Evolutionary conservation across 371 early-diverging fungal genomes (phyloP), one percentile per base, ranked within the genome.

Genomic region (Mortierella sp.): DNA sequence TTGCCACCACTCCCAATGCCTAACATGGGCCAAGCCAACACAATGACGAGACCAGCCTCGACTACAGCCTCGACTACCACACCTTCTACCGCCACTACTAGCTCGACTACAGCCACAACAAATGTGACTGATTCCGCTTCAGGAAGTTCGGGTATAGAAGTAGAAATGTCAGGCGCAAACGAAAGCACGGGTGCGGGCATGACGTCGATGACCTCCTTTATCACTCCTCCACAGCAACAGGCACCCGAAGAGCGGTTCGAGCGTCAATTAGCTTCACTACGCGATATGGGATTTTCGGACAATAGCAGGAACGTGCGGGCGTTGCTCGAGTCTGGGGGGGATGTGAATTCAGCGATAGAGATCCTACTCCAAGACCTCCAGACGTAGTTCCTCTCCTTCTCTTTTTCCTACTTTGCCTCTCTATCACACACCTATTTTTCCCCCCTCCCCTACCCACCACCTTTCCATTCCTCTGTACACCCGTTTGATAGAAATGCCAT

Each of bases 221-320:
- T n/a, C n/a, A n/a, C n/a, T n/a, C n/a, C 64, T 46, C 44, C 66
- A 30, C 62, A 73, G 18, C 60, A 73, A 9, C 88, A 88, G 57
- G 84, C 88, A 29, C 88, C 88, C 52, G 88, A 88, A 65, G 83
- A 86, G 61, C 88, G 88, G 53, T 94, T 91, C 85, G 87, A 87
- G 64, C 74, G 85, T 55, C 90, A 95, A 81, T 82, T 95, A 16
- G 89, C 83, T 15, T 88, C 89, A 59, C 79, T 96, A 57, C 91
- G 91, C 62, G 93, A 95, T 62, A 94, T 94, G 92, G 97, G 97
- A 21, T 96, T 96, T 71, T 72, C 84, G 26, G 92, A 95, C 81
- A 84, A 87, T 37, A 85, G 86, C 56, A 84, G 86, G 48, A 96
- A 95, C 82, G 77, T 93, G 5, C 85, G 90, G 29, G 92, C 93